These are phyloP conservation scores for Sicyos baderoa DNA, from an alignment of 306 rosid genomes.

Conservation along the genomic window DNA sequence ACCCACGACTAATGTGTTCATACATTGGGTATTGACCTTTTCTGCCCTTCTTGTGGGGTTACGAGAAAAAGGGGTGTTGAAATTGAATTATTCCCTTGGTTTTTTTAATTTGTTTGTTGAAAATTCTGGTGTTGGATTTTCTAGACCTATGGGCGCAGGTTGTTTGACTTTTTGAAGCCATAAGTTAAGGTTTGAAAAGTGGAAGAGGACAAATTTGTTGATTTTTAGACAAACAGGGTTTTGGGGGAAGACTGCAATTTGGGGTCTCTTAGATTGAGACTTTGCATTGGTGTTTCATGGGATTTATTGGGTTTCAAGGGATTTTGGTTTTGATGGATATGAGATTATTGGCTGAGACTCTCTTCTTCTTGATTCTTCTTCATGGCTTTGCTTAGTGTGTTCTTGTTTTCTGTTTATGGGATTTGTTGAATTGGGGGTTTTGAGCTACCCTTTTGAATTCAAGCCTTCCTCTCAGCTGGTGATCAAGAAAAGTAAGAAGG, in stretches of 20 bases:
- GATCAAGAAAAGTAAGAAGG: slow-evolving; percentile 19
- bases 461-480: slow-evolving; percentile 29
- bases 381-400: slow-evolving; percentile 21
- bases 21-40: background rate
- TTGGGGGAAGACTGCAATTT: no score
- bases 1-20: background rate
- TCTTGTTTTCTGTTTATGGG: slow-evolving; percentile 27
- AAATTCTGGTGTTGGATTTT: no score
- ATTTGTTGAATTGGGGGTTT: slow-evolving; percentile 27
- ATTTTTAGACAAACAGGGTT: no score
- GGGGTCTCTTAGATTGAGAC: no score
- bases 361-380: slow-evolving; percentile 25
- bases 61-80: no score
- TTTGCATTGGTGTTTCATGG: background rate
- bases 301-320: slow-evolving; percentile 24
- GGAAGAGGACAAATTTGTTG: no score
- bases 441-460: slow-evolving; percentile 21
- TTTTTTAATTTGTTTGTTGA: background rate
- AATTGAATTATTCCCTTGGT: no score
- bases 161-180: no score
- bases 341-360: slow-evolving; percentile 32
- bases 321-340: slow-evolving; percentile 38
- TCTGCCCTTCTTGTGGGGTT: no score
- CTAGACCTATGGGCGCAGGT: no score
- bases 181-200: no score